These are phyloP conservation scores for Kuraishia floccosa DNA, from an alignment of 805 yeast genomes.

Conservation along the genomic window DNA sequence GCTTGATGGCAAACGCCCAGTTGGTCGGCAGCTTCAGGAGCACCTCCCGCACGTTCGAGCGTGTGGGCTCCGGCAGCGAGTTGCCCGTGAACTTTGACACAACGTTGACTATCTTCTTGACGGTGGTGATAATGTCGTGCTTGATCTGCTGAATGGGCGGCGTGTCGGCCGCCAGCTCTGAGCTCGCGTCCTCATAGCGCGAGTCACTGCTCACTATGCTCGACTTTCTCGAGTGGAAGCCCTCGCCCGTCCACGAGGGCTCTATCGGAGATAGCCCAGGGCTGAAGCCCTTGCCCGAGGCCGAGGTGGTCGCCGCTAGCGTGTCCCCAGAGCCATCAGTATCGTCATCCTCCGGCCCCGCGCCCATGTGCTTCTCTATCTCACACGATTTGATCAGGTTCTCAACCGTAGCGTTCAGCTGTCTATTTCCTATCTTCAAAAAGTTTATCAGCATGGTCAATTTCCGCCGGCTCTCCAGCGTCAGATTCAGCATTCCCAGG, in stretches of 20 bases:
- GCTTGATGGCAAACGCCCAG: conserved; percentile 34
- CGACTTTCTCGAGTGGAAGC: conserved; percentile 9
- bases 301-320: background rate
- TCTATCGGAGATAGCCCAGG: background rate
- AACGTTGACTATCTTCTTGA: conserved; percentile 76
- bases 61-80: conserved; percentile 66
- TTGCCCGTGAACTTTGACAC: conserved; percentile 78
- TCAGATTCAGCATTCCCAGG: conserved; percentile 19
- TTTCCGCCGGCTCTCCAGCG: conserved; percentile 62
- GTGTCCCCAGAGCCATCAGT: background rate
- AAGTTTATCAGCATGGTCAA: conserved; percentile 72
- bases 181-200: background rate
- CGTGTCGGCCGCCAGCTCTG: conserved; percentile 6
- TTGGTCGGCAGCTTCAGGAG: conserved; percentile 65
- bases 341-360: background rate
- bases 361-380: conserved; percentile 3
- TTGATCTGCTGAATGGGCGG: conserved; percentile 38
- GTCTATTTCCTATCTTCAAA: conserved; percentile 70
- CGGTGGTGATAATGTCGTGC: conserved; percentile 78
- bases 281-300: background rate
- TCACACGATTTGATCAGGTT: conserved; percentile 27
- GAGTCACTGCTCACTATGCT: conserved; percentile 6
- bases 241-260: conserved; percentile 4
- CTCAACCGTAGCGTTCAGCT: conserved; percentile 55
- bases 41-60: conserved; percentile 70